These are phyloP conservation scores for Lachancea nothofagi DNA, from an alignment of 805 yeast species.

Conservation along the genomic window DNA sequence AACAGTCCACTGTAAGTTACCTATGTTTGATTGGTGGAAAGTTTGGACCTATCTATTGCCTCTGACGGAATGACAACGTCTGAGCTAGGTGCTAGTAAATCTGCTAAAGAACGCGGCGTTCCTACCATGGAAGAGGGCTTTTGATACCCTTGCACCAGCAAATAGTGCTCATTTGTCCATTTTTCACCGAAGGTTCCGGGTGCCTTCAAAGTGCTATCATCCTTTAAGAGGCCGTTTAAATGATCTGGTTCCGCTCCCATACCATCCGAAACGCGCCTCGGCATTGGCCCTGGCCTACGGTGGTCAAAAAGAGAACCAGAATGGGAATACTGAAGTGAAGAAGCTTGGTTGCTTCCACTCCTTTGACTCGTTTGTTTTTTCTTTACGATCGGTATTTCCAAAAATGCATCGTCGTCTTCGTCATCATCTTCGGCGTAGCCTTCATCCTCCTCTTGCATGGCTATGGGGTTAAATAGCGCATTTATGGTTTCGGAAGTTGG, in stretches of 20 bases:
- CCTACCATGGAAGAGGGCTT: constrained; percentile 14
- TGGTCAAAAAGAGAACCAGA: constrained; percentile 9
- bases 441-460: constrained; percentile 20
- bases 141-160: constrained; percentile 7
- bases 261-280: constrained; percentile 1
- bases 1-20: no score
- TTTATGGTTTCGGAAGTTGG: constrained; percentile 2
- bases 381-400: constrained; percentile 24
- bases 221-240: neutral
- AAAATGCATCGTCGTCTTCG: constrained; percentile 22
- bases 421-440: constrained; percentile 32
- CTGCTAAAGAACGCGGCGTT: constrained; percentile 26
- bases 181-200: neutral
- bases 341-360: neutral
- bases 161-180: constrained; percentile 6
- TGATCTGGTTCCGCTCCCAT: neutral
- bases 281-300: constrained; percentile 3
- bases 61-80: neutral
- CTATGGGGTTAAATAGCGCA: constrained; percentile 5
- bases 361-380: constrained; percentile 2
- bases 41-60: neutral
- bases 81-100: constrained; percentile 13
- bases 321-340: neutral
- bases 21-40: neutral
- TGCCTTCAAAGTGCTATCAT: neutral